Percentiles rank a stretch among this genome's conserved stretches.
Conservation (phyloP, 2,329 filamentous ascomycete genomes). For the Chrysosporium queenslandicum region DNA sequence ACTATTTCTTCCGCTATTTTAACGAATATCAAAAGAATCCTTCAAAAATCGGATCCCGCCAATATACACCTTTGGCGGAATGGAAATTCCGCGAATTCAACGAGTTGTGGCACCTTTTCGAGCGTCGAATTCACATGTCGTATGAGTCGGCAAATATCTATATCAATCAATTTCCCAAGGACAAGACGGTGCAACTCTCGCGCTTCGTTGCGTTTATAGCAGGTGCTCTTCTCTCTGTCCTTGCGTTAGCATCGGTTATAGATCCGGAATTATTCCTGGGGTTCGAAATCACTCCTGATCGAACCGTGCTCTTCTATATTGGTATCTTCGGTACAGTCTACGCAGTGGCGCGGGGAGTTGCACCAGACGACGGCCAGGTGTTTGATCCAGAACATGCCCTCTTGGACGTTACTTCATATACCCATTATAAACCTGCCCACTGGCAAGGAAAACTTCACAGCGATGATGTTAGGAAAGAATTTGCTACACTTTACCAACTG, state of each 20-base stretch:
- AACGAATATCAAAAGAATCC: constrained; percentile 96
- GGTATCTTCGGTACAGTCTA: constrained; percentile 74
- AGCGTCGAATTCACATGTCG: constrained; percentile 84
- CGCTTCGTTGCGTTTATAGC: constrained; percentile 79
- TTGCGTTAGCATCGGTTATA: constrained; percentile 72
- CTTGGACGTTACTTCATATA: constrained; percentile 81
- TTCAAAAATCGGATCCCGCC: constrained; percentile 70
- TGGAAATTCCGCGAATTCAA: constrained; percentile 99
- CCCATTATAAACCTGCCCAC: constrained; percentile 78
- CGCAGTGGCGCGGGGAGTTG: constrained; percentile 69
- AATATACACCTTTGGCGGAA: constrained; percentile 85
- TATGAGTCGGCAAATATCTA: constrained; percentile 88
- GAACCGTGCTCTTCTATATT: constrained; percentile 84
- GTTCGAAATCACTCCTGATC: constrained; percentile 82
- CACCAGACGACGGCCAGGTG: constrained; percentile 78
- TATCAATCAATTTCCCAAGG: constrained; percentile 90
- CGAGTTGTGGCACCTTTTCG: constrained; percentile 83
- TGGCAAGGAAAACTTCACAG: constrained; percentile 89
- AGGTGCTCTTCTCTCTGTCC: constrained; percentile 74
- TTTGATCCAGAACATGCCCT: constrained; percentile 89
- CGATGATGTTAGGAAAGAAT: constrained; percentile 84
- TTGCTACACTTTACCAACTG: constrained; percentile 80
- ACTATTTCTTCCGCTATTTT: constrained; percentile 93
- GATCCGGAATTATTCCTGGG: constrained; percentile 84
- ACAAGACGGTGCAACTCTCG: constrained; percentile 77